These are phyloP conservation scores for Penicillium sclerotiorum DNA, from an alignment of 2,329 filamentous ascomycete genomes.

Conservation along the genomic window DNA sequence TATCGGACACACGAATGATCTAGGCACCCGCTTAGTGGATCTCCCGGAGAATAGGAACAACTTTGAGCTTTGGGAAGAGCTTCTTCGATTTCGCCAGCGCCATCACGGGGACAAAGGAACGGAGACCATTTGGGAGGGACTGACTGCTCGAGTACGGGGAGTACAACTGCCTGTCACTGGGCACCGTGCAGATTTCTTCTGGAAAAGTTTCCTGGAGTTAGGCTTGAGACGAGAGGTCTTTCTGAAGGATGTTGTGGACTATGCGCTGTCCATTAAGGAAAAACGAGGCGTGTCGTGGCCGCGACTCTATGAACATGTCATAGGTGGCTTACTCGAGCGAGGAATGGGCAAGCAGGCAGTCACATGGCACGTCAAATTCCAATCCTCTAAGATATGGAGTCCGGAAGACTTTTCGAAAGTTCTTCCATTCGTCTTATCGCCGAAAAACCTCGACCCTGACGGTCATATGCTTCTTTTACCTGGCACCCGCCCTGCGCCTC, in stretches of 20 bases:
- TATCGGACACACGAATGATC: conserved; percentile 37
- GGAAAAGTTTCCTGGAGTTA: conserved; percentile 42
- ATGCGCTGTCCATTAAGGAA: conserved; percentile 45
- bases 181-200: conserved; percentile 43
- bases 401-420: conserved; percentile 35
- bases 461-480: background rate
- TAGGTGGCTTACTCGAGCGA: conserved; percentile 37
- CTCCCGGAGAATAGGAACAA: conserved; percentile 33
- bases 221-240: conserved; percentile 38
- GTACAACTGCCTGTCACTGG: conserved; percentile 41
- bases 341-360: conserved; percentile 35
- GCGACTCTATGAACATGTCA: conserved; percentile 41
- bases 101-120: conserved; percentile 47
- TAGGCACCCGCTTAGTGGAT: conserved; percentile 45
- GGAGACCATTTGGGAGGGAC: conserved; percentile 44
- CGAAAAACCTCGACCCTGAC: conserved; percentile 5
- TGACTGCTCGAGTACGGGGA: conserved; percentile 34
- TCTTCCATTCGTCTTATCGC: conserved; percentile 29
- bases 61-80: conserved; percentile 48
- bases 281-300: conserved; percentile 42
- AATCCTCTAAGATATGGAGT: conserved; percentile 32
- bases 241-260: conserved; percentile 35
- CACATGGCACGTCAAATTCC: conserved; percentile 42
- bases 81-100: conserved; percentile 48
- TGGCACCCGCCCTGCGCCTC: background rate